These are phyloP conservation scores for Sarocladium brachiariae DNA, from an alignment of 2,329 filamentous ascomycete species.

Conservation along the genomic window DNA sequence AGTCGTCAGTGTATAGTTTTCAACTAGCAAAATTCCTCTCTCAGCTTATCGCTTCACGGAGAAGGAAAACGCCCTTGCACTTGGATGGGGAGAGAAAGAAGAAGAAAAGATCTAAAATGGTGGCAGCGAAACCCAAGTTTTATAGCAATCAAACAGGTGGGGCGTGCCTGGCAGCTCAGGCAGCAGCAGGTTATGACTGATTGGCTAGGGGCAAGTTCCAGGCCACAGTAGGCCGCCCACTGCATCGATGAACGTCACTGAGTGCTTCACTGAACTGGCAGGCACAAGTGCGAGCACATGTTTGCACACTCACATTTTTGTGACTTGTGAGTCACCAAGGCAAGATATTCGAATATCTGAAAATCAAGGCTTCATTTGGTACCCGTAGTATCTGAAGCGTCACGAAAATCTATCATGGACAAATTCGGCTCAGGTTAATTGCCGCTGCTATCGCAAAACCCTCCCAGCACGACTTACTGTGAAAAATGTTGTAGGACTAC, in stretches of 20 bases:
- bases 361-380: no score
- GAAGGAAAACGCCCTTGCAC: constrained; percentile 62
- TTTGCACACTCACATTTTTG: neutral
- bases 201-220: neutral
- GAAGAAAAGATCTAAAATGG: constrained; percentile 27
- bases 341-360: no score
- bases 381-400: no score
- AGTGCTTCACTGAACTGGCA: neutral
- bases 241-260: no score
- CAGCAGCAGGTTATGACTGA: neutral
- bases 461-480: no score
- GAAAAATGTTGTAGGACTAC: no score
- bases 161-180: constrained; percentile 8
- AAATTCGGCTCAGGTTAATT: no score
- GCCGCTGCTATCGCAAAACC: no score
- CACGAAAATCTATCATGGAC: no score
- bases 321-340: no score
- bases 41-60: constrained; percentile 58
- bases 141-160: constrained; percentile 22
- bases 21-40: constrained; percentile 86
- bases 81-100: constrained; percentile 44
- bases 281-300: neutral
- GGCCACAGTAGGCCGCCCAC: neutral
- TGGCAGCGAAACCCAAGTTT: constrained; percentile 19
- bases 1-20: constrained; percentile 74